Base-by-base conservation (phyloP, 139 green algal genomes). In the Chlamydomonas applanata region DNA sequence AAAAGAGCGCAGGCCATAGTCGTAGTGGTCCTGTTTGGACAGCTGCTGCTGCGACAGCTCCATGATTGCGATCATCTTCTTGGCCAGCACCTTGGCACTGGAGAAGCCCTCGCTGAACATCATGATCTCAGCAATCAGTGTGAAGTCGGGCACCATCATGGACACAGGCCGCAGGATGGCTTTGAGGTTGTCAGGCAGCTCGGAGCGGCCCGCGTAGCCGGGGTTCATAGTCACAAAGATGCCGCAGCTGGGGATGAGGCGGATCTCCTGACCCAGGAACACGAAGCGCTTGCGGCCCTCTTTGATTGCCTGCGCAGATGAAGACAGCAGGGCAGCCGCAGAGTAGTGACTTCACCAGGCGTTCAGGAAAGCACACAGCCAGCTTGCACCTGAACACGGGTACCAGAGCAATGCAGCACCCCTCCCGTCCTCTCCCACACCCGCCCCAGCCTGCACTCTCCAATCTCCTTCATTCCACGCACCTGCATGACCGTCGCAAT, bases 201-300 rank as follows among this genome's bases (percentile, higher is more conserved):
- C 78, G 29, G 78, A 83, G 49, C 79, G 79, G 68, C 73, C 79
- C 14, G 81, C 81, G 66, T 96, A 93, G 27, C 93, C 93, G 17
- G 91, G 91, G 83, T 96, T 96, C 91, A 96, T 96, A 32, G 91
- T 96, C 46, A 96, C 89, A 79, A 96, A 96, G 65, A 96, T 90
- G 33, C 85, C 90, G 82, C 91, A 96, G 1, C 85, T 84, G 22
- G 90, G 78, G 69, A 93, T 92, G 59, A 96, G 88, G 7, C 90
- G 86, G 81, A 96, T 94, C 40, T 93, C 84, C 45, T 89, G 80
- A 22, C 91, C 91, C 73, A 92, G 69, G 79, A 96, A 96, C 35
- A 87, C 74, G 75, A 96, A 96, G 56, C 80, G 82, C 68, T 80
- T 87, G 56, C 79, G 76, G 35, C 86, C 72, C 78, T 91, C 87